Evolutionary conservation across 768 basidiomycete genomes (phyloP).

Genomic region (Psilocybe subaeruginosa): DNA sequence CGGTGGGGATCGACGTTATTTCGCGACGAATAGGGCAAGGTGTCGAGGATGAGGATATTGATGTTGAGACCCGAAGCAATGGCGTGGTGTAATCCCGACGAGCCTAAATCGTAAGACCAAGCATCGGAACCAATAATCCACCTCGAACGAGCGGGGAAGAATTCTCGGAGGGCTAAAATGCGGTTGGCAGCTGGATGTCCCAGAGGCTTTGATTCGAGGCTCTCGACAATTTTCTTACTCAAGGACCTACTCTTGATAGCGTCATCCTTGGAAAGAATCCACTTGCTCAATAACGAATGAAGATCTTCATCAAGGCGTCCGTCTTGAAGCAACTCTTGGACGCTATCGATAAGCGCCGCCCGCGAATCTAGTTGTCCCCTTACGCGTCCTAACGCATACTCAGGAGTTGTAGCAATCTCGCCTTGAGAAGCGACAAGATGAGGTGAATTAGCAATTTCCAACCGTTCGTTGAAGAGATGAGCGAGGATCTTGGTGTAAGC

Average conservation of each 20-base stretch:
- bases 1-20: slow-evolving; percentile 69
- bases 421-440: slow-evolving; percentile 71
- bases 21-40: slow-evolving; percentile 83
- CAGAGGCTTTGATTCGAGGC: slow-evolving; percentile 44
- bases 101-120: slow-evolving; percentile 97
- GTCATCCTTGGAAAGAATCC: slow-evolving; percentile 81
- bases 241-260: slow-evolving; percentile 58
- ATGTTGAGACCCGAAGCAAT: slow-evolving; percentile 90
- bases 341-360: slow-evolving; percentile 61
- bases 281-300: slow-evolving; percentile 76
- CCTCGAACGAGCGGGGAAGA: slow-evolving; percentile 71
- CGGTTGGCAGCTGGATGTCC: slow-evolving; percentile 50
- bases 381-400: slow-evolving; percentile 92
- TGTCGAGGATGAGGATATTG: slow-evolving; percentile 96
- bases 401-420: slow-evolving; percentile 82
- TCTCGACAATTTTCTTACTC: slow-evolving; percentile 57
- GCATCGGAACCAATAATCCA: slow-evolving; percentile 99
- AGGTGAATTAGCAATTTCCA: slow-evolving; percentile 88
- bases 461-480: slow-evolving; percentile 76
- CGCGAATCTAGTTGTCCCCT: slow-evolving; percentile 81
- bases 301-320: slow-evolving; percentile 52
- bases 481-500: slow-evolving; percentile 90
- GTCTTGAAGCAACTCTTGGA: slow-evolving; percentile 67
- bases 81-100: slow-evolving; percentile 93
- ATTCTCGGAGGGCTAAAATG: slow-evolving; percentile 60